A percentile compares a stretch with the other conserved stretches of the same genome.
Evolutionary conservation across 2,329 filamentous ascomycete genomes (phyloP).

Genomic region (Canariomyces notabilis): DNA sequence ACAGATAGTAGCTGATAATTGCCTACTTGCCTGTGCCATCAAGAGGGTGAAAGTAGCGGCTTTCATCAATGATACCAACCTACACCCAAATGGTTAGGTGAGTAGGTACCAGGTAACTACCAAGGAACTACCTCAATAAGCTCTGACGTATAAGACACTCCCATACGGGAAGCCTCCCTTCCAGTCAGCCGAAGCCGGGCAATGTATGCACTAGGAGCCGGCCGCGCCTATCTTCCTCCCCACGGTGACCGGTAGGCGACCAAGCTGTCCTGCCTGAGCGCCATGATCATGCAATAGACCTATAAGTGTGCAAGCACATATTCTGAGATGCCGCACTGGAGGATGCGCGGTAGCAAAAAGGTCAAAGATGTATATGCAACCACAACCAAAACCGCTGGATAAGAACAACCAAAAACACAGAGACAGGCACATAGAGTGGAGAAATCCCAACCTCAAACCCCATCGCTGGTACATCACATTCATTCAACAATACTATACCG

Average conservation of each 20-base stretch:
- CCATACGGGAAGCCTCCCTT: no score
- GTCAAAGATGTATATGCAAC: conserved; percentile 5
- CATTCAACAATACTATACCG: background rate
- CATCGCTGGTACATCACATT: background rate
- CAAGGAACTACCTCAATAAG: no score
- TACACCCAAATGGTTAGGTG: no score
- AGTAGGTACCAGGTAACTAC: no score
- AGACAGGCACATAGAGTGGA: background rate
- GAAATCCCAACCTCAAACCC: background rate
- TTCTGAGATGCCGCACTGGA: no score
- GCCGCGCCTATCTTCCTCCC: background rate
- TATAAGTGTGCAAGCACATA: background rate
- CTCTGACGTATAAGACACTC: no score
- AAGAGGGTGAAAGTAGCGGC: no score
- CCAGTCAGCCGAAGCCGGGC: no score
- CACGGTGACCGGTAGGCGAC: background rate
- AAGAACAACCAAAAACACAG: background rate
- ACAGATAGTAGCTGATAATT: background rate
- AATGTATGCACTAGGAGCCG: background rate
- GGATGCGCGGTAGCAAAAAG: background rate
- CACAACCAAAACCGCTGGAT: background rate
- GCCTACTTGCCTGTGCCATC: no score
- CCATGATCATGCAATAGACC: conserved; percentile 2
- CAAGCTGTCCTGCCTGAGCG: background rate
- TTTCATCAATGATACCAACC: no score